These are phyloP conservation scores for Acidomyces sp. DNA, from an alignment of 495 filamentous ascomycete genomes.

Conservation along the genomic window DNA sequence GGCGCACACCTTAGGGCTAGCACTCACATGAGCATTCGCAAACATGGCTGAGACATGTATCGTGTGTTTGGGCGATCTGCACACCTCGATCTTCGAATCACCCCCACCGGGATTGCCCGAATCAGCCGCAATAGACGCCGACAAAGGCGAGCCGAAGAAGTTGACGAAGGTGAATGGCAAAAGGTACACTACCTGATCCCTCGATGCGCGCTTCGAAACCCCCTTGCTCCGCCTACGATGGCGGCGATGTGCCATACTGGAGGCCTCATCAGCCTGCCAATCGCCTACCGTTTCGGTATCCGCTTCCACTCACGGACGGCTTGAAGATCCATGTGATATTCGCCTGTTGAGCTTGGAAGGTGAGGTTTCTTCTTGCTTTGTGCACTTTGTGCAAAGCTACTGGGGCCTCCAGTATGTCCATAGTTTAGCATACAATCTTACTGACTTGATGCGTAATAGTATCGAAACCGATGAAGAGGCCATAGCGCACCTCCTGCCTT, in stretches of 20 bases:
- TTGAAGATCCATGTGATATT: constrained; percentile 25
- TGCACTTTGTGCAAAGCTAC: constrained; percentile 4
- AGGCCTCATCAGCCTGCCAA: constrained; percentile 12
- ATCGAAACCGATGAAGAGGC: constrained; percentile 33
- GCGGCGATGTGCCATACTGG: constrained; percentile 16
- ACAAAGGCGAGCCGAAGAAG: constrained; percentile 7
- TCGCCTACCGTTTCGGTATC: constrained; percentile 16
- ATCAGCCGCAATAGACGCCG: constrained; percentile 13
- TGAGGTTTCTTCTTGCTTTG: constrained; percentile 13
- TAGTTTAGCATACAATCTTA: not conserved
- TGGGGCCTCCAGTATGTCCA: constrained; percentile 15
- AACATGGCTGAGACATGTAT: constrained; percentile 76
- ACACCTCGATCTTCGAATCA: constrained; percentile 41
- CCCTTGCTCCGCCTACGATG: constrained; percentile 5
- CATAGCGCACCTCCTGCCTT: constrained; percentile 56
- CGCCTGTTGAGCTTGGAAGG: constrained; percentile 22
- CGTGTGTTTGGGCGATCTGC: constrained; percentile 87
- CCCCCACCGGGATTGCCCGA: constrained; percentile 33
- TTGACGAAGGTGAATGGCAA: constrained; percentile 6
- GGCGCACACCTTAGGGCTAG: too few relatives aligned
- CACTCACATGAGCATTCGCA: not conserved
- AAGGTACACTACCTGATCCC: constrained; percentile 17
- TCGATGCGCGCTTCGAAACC: constrained; percentile 7
- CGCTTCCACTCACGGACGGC: constrained; percentile 23
- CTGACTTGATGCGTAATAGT: constrained; percentile 10